A percentile compares a stretch with the other conserved stretches of the same genome.
phyloP scores from a whole-genome alignment of 208 protist species.

The Trypanosomatidae sp. region DNA sequence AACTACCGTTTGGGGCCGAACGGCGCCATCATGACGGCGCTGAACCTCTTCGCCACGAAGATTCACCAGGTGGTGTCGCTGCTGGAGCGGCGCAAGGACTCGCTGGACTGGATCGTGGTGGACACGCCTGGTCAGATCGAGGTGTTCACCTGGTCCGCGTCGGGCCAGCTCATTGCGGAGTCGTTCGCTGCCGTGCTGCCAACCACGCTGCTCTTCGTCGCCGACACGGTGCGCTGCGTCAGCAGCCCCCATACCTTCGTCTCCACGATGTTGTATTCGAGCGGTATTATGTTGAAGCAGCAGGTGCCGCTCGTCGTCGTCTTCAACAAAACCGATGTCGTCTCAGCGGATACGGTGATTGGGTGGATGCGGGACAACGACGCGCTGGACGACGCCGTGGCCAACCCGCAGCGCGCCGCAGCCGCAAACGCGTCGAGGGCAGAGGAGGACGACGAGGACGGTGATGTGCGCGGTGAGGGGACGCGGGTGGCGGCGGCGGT shows the following conservation, averaged over 20 bases:
- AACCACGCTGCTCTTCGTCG: conserved; percentile 97
- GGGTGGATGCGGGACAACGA: conserved; percentile 97
- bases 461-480: conserved; percentile 15
- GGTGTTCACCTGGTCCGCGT: conserved; percentile 99
- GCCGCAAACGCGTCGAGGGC: not conserved
- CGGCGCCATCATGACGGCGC: conserved; percentile 98
- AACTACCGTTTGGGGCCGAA: conserved; percentile 98
- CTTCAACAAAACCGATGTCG: conserved; percentile 98
- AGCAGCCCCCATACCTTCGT: conserved; percentile 97
- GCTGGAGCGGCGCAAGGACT: conserved; percentile 76
- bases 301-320: conserved; percentile 96
- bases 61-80: conserved; percentile 97
- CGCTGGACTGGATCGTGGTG: conserved; percentile 95
- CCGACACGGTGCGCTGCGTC: conserved; percentile 95
- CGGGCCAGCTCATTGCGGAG: conserved; percentile 97
- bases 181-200: conserved; percentile 92
- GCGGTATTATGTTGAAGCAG: conserved; percentile 98
- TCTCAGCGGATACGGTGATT: conserved; percentile 76
- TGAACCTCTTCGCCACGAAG: conserved; percentile 99
- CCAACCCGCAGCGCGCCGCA: conserved; percentile 26
- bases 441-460: not conserved
- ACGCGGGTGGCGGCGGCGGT: conserved; percentile 17
- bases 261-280: conserved; percentile 99
- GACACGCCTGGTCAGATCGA: conserved; percentile 99
- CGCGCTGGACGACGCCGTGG: conserved; percentile 77